Evolutionary conservation across 2,329 filamentous ascomycete genomes (phyloP).

Genomic region (Coniochaeta sp.): DNA sequence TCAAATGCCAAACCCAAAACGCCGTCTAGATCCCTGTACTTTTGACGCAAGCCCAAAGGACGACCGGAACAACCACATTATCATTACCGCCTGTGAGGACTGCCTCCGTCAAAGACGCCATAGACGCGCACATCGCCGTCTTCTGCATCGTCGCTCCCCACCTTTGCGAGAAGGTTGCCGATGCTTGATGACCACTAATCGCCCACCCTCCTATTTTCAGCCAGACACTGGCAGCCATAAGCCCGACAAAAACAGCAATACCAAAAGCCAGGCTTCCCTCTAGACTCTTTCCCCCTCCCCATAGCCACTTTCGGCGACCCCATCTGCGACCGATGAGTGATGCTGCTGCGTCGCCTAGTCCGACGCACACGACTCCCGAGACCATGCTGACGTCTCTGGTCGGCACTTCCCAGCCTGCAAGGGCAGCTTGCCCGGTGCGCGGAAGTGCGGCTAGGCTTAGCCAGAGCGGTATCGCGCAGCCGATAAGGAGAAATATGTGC

Average conservation of each 20-base stretch:
- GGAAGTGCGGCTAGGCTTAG: constrained; percentile 66
- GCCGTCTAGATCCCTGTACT: constrained; percentile 51
- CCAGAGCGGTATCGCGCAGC: constrained; percentile 93
- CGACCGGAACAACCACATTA: constrained; percentile 92
- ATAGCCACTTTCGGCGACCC: constrained; percentile 86
- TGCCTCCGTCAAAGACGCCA: constrained; percentile 88
- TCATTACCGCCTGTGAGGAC: constrained; percentile 96
- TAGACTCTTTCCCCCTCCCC: constrained; percentile 92
- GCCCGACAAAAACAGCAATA: constrained; percentile 66
- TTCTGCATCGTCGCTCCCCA: constrained; percentile 65
- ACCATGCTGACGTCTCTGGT: constrained; percentile 81
- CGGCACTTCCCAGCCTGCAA: constrained; percentile 68
- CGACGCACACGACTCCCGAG: constrained; percentile 86
- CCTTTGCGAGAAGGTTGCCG: constrained; percentile 19
- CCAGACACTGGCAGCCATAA: constrained; percentile 66
- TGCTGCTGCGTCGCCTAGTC: constrained; percentile 89
- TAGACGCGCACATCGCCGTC: constrained; percentile 62
- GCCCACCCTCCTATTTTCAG: constrained; percentile 70
- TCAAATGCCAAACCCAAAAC: neutral
- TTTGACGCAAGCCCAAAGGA: constrained; percentile 87
- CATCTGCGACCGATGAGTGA: constrained; percentile 82
- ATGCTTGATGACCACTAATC: constrained; percentile 42
- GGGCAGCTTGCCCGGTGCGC: constrained; percentile 45
- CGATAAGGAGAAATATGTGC: constrained; percentile 91
- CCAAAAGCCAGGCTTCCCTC: constrained; percentile 83